Evolutionary conservation across 2,329 filamentous ascomycete genomes (phyloP), one percentile per base, ranked within the genome.

Genomic region (Boeremia lycopersici): DNA sequence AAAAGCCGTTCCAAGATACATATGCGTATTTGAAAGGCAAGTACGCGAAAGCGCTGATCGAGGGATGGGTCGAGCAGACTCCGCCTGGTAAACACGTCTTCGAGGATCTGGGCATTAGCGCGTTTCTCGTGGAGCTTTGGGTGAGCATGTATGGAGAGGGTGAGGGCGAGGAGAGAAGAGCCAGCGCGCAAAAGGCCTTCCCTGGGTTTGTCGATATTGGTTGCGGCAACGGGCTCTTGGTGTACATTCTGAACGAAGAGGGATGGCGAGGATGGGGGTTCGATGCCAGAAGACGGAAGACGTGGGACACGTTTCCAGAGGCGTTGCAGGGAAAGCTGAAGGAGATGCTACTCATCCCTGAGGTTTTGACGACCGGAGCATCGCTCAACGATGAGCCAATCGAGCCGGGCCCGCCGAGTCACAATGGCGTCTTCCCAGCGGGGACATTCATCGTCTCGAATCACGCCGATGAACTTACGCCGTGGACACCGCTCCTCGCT

Each of bases 121-220:
- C 93, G 0, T 99, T 97, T 67, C 79, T 98, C 46, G 90, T 98
- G 25, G 93, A 97, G 77, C 78, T 98, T 2, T 99, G 95, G 95
- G 77, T 79, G 11, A 86, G 89, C 53, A 93, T 96, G 87, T 98
- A 98, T 71, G 72, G 72, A 2, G 53, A 34, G 10, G 44, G 40
- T 13, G 33, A 48, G 15, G 36, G 59, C 3, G 48, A 57, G 2
- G 10, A 46, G n/a, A 39, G 51, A n/a, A 39, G 44, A 23, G 38
- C 9, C 15, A 38, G 23, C 2, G 55, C 60, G 8, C 67, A 71
- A 39, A 38, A 59, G 0, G 57, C 62, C 0, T 97, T 96, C 65
- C 90, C 91, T 0, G 93, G 93, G 0, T 99, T 98, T 67, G 90
- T 97, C 17, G 95, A 99, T 69, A 91, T 99, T 40, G 95, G 93